A percentile compares a stretch with the other conserved stretches of the same genome.
Evolutionary conservation across 768 basidiomycete species (phyloP).

Genomic region (Lactarius sanguifluus): DNA sequence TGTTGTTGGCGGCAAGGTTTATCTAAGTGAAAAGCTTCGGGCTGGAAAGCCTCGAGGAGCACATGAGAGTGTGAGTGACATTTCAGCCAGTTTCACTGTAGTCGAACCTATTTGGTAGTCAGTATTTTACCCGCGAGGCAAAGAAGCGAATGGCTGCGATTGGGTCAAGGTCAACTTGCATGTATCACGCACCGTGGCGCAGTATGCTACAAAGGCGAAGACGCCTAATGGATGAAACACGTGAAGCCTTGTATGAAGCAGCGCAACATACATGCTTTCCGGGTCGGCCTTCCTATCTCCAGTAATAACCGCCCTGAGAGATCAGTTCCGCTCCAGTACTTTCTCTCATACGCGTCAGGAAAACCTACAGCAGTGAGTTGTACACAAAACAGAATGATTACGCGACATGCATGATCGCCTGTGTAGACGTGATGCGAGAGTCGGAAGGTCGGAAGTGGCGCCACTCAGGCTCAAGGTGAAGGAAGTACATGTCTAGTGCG

Average conservation of each 20-base stretch:
- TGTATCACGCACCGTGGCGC: background rate
- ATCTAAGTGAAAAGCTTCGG: background rate
- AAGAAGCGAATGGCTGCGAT: background rate
- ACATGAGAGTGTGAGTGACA: background rate
- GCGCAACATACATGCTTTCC: background rate
- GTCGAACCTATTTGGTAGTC: background rate
- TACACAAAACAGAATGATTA: conserved; percentile 37
- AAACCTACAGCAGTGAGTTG: too few species aligned
- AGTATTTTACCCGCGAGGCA: background rate
- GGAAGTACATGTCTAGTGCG: conserved; percentile 65
- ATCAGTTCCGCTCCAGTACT: background rate
- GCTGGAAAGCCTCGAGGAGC: background rate
- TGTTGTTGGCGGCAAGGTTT: background rate
- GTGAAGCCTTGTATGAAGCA: background rate
- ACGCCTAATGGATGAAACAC: background rate
- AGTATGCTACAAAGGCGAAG: background rate
- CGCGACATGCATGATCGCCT: conserved; percentile 66
- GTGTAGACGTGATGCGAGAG: conserved; percentile 49
- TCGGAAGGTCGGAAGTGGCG: conserved; percentile 47
- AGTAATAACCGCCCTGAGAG: background rate
- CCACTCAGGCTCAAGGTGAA: conserved; percentile 35
- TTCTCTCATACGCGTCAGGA: background rate
- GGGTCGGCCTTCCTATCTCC: background rate
- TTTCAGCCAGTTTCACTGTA: background rate
- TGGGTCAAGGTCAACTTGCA: background rate